Percentiles rank a stretch among this genome's conserved stretches.
These are phyloP conservation scores for Geotrichum histeridarum DNA, from an alignment of 1,139 yeast species.

Conservation along the genomic window DNA sequence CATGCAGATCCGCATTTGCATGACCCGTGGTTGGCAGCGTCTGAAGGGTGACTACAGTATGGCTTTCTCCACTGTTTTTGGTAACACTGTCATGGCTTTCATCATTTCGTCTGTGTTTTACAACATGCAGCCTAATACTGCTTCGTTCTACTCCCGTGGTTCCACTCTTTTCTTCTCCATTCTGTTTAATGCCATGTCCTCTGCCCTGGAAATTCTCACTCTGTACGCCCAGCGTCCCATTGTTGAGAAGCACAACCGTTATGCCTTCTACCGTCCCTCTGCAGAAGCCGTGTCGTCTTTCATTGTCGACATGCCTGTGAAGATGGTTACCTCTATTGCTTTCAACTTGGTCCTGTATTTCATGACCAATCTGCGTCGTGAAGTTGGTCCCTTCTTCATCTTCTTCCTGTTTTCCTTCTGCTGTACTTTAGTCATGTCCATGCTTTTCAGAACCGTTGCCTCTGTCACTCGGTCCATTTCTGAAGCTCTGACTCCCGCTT, in stretches of 20 bases:
- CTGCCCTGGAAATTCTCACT: slow-evolving; percentile 66
- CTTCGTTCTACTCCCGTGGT: slow-evolving; percentile 61
- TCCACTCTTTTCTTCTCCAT: slow-evolving; percentile 74
- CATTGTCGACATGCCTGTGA: slow-evolving; percentile 62
- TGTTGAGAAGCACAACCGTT: slow-evolving; percentile 73
- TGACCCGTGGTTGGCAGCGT: slow-evolving; percentile 60
- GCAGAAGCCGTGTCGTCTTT: slow-evolving; percentile 72
- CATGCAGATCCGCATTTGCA: slow-evolving; percentile 60
- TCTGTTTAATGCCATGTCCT: slow-evolving; percentile 69
- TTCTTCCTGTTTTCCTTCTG: slow-evolving; percentile 51
- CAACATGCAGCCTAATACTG: slow-evolving; percentile 47
- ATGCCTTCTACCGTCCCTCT: slow-evolving; percentile 70
- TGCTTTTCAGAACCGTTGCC: slow-evolving; percentile 67
- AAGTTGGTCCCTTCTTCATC: slow-evolving; percentile 65
- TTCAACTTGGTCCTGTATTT: slow-evolving; percentile 65
- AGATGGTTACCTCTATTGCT: slow-evolving; percentile 48
- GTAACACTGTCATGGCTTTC: slow-evolving; percentile 69
- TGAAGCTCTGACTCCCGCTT: slow-evolving; percentile 70
- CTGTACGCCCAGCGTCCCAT: slow-evolving; percentile 68
- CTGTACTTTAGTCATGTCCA: slow-evolving; percentile 63
- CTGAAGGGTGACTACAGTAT: slow-evolving; percentile 62
- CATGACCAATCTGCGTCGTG: slow-evolving; percentile 60
- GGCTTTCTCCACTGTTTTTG: slow-evolving; percentile 53
- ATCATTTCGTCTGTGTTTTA: slow-evolving; percentile 71
- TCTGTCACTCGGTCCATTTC: slow-evolving; percentile 55